Conservation (phyloP, 2,329 filamentous ascomycete species). For the Cercospora zeina region DNA sequence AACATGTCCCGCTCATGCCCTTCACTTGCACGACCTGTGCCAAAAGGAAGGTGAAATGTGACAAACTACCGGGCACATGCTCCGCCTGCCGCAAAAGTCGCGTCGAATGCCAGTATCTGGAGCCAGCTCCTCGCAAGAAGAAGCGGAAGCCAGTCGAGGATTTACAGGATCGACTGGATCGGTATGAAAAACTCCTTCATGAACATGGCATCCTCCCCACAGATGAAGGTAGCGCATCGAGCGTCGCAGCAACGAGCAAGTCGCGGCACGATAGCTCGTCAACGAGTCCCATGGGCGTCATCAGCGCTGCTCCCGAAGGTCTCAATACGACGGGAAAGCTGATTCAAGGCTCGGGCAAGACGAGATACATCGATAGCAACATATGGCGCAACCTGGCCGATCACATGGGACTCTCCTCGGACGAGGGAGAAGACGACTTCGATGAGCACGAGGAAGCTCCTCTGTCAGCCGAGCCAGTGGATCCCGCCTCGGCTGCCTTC, state of each 20-base stretch:
- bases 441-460: constrained; percentile 29
- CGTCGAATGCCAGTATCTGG: constrained; percentile 46
- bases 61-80: constrained; percentile 32
- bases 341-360: constrained; percentile 40
- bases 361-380: constrained; percentile 47
- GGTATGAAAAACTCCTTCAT: constrained; percentile 45
- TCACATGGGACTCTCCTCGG: constrained; percentile 33
- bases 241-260: neutral
- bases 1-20: constrained; percentile 31
- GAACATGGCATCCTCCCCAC: constrained; percentile 40
- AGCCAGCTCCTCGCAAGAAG: constrained; percentile 43
- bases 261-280: neutral
- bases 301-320: neutral
- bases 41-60: constrained; percentile 46
- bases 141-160: constrained; percentile 43
- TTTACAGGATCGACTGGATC: constrained; percentile 42
- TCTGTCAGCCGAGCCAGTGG: constrained; percentile 26
- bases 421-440: constrained; percentile 34
- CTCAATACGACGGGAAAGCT: constrained; percentile 23
- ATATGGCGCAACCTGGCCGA: constrained; percentile 39
- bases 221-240: constrained; percentile 13
- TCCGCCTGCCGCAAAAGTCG: constrained; percentile 41
- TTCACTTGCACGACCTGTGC: constrained; percentile 40
- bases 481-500: constrained; percentile 37
- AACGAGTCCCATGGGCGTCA: neutral